Evolutionary conservation across 768 basidiomycete species (phyloP).

Genomic region (Macrolepiota dolichaula): DNA sequence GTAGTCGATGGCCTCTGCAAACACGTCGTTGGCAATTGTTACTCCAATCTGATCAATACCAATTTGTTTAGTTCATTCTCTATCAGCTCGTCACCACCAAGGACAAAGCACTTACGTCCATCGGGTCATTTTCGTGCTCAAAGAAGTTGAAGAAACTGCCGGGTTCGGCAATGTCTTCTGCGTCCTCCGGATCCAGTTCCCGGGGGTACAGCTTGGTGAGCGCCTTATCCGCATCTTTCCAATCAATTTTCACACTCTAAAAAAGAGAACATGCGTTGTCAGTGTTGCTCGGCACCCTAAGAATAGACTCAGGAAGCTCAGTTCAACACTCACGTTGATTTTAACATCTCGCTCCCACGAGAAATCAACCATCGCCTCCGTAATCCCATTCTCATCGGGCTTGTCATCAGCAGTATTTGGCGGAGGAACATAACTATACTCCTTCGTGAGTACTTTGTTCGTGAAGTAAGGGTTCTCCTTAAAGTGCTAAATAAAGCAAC

Average conservation of each 20-base stretch:
- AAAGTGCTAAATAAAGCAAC: conserved; percentile 54
- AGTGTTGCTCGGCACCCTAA: background rate
- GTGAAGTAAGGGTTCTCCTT: conserved; percentile 84
- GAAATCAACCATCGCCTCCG: conserved; percentile 75
- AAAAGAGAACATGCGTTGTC: background rate
- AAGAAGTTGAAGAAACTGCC: conserved; percentile 92
- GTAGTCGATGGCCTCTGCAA: conserved; percentile 77
- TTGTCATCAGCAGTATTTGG: conserved; percentile 50
- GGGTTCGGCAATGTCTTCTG: conserved; percentile 57
- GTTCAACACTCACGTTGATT: conserved; percentile 46
- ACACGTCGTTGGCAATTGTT: conserved; percentile 72
- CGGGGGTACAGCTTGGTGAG: conserved; percentile 78
- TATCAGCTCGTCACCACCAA: background rate
- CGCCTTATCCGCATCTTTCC: conserved; percentile 78
- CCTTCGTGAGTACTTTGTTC: conserved; percentile 75
- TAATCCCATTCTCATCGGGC: conserved; percentile 73
- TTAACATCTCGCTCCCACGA: conserved; percentile 75
- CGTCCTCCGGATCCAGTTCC: conserved; percentile 56
- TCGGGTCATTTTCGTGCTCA: conserved; percentile 59
- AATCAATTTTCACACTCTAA: conserved; percentile 67
- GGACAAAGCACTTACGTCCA: conserved; percentile 49
- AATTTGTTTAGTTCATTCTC: background rate
- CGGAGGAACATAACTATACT: conserved; percentile 67
- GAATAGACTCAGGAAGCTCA: conserved; percentile 2
- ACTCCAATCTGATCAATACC: conserved; percentile 55